Conservation (phyloP, 1,139 yeast genomes). For the Geotrichum histeridarum region DNA sequence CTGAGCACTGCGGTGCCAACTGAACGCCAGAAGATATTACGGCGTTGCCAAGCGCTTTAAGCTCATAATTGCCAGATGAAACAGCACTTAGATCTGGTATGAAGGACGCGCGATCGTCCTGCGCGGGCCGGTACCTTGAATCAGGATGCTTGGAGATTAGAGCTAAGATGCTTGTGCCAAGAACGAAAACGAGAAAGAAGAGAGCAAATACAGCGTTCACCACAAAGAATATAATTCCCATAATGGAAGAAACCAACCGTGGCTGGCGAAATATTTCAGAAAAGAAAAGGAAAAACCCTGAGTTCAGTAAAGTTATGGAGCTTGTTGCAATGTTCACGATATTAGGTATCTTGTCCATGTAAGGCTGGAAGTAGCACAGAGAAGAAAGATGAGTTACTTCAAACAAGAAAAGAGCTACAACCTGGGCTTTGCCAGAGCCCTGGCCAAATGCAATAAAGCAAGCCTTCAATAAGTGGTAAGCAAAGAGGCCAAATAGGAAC, state of each 20-base stretch:
- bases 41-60: slow-evolving; percentile 84
- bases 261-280: slow-evolving; percentile 84
- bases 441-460: slow-evolving; percentile 84
- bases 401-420: slow-evolving; percentile 67
- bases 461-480: slow-evolving; percentile 67
- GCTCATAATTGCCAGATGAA: slow-evolving; percentile 54
- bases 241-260: slow-evolving; percentile 79
- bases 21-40: slow-evolving; percentile 41
- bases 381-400: slow-evolving; percentile 65
- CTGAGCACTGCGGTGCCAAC: not conserved
- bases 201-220: slow-evolving; percentile 87
- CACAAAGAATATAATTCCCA: slow-evolving; percentile 85
- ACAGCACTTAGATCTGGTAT: slow-evolving; percentile 45
- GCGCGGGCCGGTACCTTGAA: slow-evolving; percentile 88
- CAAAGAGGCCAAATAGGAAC: slow-evolving; percentile 61
- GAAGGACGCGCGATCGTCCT: slow-evolving; percentile 92
- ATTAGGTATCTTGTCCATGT: slow-evolving; percentile 89
- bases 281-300: slow-evolving; percentile 83
- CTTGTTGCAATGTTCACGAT: slow-evolving; percentile 81
- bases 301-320: slow-evolving; percentile 69
- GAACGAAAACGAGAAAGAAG: slow-evolving; percentile 65
- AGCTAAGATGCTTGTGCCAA: slow-evolving; percentile 80
- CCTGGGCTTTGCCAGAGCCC: slow-evolving; percentile 70
- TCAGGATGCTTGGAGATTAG: slow-evolving; percentile 85
- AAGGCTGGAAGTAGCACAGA: slow-evolving; percentile 73